Conservation (phyloP, 352 stramenopile genomes). For the Phytophthora parvispora region DNA sequence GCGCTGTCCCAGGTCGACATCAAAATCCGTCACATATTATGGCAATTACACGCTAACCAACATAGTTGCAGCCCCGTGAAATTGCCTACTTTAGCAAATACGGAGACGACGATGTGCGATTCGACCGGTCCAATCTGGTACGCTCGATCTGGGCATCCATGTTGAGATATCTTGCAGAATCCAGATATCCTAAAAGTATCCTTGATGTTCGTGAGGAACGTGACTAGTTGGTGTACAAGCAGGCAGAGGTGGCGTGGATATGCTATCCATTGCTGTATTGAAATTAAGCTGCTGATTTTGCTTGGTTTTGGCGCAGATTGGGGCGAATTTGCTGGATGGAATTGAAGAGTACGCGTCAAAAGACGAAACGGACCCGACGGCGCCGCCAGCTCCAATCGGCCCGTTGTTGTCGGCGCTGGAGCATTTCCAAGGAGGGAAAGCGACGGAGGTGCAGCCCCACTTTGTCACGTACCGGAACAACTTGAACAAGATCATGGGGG, state of each 20-base stretch:
- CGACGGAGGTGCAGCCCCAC: slow-evolving; percentile 32
- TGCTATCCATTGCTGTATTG: not conserved
- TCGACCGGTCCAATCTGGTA: slow-evolving; percentile 78
- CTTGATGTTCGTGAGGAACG: not conserved
- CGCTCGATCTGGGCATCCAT: not conserved
- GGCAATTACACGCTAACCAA: not conserved
- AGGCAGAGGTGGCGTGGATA: slow-evolving; percentile 22
- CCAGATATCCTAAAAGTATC: not conserved
- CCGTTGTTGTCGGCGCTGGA: slow-evolving; percentile 58
- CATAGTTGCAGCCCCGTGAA: slow-evolving; percentile 52
- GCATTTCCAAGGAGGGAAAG: slow-evolving; percentile 46
- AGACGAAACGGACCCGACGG: slow-evolving; percentile 54
- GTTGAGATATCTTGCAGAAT: not conserved
- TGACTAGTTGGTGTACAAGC: slow-evolving; percentile 42
- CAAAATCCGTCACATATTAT: not conserved
- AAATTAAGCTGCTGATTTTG: not conserved
- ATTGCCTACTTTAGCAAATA: slow-evolving; percentile 79
- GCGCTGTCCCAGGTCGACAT: slow-evolving; percentile 25
- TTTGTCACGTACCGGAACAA: slow-evolving; percentile 87
- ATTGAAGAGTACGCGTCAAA: slow-evolving; percentile 63
- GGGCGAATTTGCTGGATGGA: slow-evolving; percentile 67
- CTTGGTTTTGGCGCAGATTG: slow-evolving; percentile 36
- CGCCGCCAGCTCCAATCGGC: slow-evolving; percentile 56
- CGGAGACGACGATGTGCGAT: slow-evolving; percentile 47
- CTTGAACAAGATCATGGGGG: slow-evolving; percentile 87